Percentiles rank a stretch among this genome's conserved stretches.
Evolutionary conservation across 2,329 filamentous ascomycete genomes (phyloP).

Genomic region (Aspergillus sclerotialis): DNA sequence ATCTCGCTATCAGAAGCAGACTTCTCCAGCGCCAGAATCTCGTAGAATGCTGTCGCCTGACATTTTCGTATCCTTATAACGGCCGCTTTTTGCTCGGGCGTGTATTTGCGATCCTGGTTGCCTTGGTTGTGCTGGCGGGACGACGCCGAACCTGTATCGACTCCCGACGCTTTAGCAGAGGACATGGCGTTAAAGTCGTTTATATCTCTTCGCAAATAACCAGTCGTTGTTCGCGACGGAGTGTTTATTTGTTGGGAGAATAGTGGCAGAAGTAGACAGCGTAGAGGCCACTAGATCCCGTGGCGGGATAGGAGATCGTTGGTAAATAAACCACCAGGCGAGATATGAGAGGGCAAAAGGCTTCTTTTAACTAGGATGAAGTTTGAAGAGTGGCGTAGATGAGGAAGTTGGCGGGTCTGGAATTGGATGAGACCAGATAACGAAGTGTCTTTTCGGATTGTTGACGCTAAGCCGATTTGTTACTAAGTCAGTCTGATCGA

Average conservation of each 20-base stretch:
- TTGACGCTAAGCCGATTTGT: slow-evolving; percentile 1
- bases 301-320: slow-evolving; percentile 1
- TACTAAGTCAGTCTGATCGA: slow-evolving; percentile 1
- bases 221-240: not conserved
- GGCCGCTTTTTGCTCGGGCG: slow-evolving; percentile 81
- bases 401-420: not conserved
- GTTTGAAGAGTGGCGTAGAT: not conserved
- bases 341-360: not conserved
- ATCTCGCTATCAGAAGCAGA: slow-evolving; percentile 73
- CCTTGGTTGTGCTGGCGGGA: slow-evolving; percentile 44
- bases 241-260: too few species aligned
- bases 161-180: slow-evolving; percentile 41
- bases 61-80: slow-evolving; percentile 85
- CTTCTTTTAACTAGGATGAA: slow-evolving; percentile 5
- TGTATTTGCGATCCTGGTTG: slow-evolving; percentile 58
- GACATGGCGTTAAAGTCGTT: slow-evolving; percentile 21
- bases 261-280: too few species aligned
- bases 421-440: not conserved
- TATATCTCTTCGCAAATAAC: slow-evolving; percentile 1
- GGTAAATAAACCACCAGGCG: not conserved
- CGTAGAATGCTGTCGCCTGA: slow-evolving; percentile 82
- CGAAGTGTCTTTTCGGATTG: not conserved
- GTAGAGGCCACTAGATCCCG: slow-evolving; percentile 2
- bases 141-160: slow-evolving; percentile 37
- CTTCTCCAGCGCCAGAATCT: slow-evolving; percentile 72